Evolutionary conservation across 169 alveolate genomes (phyloP), one percentile per base, ranked within the genome.

Genomic region (Besnoitia besnoiti): DNA sequence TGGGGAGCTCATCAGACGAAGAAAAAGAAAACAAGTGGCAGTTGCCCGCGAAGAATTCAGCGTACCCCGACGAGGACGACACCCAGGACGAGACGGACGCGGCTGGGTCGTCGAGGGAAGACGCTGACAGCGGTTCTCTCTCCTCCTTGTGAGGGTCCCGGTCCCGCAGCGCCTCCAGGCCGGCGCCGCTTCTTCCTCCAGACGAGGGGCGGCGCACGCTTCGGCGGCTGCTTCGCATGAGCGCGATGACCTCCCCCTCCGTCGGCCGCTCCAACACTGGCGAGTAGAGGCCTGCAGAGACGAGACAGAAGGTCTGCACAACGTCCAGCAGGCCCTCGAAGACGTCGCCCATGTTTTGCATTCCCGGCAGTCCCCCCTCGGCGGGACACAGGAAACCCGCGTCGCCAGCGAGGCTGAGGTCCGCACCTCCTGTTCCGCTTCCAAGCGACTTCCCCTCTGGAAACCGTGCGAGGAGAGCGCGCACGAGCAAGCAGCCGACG

Each of bases 231-330:
- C 46, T n/a, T 35, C 82, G 39, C 82, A 73, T 73, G 39, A 73
- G 46, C 44, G 82, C 82, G 4, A 73, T n/a, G 24, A 73, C 46
- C 87, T 77, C 87, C 14, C 87, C 87, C 47, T 42, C 59, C 7
- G 59, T 42, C 14, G 87, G 87, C 10, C 59, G 40, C 37, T 77
- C 87, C 10, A 77, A 27, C 35, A 42, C 59, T 4, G 87, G 85
- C 40, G 93, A 90, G 73, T 93, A 84, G 37, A 93, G 91, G 39
- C 96, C 96, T n/a, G 95, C 62, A n/a, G 94, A 94, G 47, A 92
- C 85, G 73, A 95, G 90, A 87, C 90, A 76, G 88, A 95, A 95
- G 40, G 88, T 51, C 91, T 90, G 93, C 59, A 94, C 92, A 75
- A 95, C 93, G 33, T 76, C 90, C 73, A 95, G 82, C 35, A 95